phyloP scores from a whole-genome alignment of 176 grass and related monocot species.

The Lolium multiflorum region DNA sequence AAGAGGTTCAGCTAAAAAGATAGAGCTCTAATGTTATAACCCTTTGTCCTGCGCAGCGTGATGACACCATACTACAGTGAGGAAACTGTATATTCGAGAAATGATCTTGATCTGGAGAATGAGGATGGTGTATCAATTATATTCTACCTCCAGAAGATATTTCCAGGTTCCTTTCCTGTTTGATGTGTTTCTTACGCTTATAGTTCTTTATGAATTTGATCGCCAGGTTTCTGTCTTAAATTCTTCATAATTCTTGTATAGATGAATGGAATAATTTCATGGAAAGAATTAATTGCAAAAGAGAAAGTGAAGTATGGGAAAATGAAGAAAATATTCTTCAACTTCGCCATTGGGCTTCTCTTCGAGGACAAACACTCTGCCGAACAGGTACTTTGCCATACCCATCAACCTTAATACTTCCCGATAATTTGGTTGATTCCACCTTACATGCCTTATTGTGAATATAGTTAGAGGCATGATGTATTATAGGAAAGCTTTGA shows the following conservation, averaged over 20 bases:
- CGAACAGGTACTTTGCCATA: slow-evolving; percentile 73
- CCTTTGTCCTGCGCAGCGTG: slow-evolving; percentile 67
- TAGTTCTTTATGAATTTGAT: neutral
- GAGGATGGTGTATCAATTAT: slow-evolving; percentile 98
- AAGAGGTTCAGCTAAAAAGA: slow-evolving; percentile 35
- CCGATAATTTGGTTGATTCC: slow-evolving; percentile 25
- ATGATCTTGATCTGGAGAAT: slow-evolving; percentile 98
- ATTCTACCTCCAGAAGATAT: slow-evolving; percentile 99
- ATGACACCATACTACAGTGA: slow-evolving; percentile 99
- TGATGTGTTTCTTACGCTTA: slow-evolving; percentile 19
- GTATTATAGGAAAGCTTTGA: slow-evolving; percentile 93
- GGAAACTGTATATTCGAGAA: slow-evolving; percentile 95
- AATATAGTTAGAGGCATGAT: slow-evolving; percentile 96
- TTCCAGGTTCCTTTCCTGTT: slow-evolving; percentile 71
- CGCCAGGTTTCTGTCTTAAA: neutral
- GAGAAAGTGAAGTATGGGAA: slow-evolving; percentile 88
- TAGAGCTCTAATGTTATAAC: slow-evolving; percentile 19
- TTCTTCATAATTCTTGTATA: slow-evolving; percentile 50
- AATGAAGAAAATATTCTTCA: slow-evolving; percentile 94
- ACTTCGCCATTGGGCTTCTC: slow-evolving; percentile 92
- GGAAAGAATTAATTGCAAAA: slow-evolving; percentile 91
- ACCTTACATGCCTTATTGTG: slow-evolving; percentile 14
- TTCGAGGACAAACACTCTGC: slow-evolving; percentile 94
- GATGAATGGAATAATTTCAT: slow-evolving; percentile 99
- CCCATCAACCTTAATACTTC: slow-evolving; percentile 7